Conservation (phyloP, 1,139 yeast species). For the Zhuliangozyma blackwelliae region DNA sequence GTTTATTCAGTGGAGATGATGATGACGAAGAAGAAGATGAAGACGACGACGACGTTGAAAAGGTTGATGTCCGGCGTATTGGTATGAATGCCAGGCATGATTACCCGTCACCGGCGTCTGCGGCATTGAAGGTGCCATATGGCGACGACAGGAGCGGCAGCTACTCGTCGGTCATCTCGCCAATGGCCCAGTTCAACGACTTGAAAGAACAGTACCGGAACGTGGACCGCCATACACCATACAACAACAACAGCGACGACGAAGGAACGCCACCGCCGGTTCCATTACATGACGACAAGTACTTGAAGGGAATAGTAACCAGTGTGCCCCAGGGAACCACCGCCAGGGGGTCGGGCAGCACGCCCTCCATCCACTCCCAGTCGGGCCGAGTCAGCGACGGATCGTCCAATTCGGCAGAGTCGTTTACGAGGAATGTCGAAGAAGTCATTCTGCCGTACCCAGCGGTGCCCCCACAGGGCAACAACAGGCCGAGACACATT, state of each 20-base stretch:
- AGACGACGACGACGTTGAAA: constrained; percentile 18
- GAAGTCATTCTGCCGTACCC: constrained; percentile 8
- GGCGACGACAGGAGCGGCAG: constrained; percentile 30
- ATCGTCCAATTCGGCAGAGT: constrained; percentile 5
- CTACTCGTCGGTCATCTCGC: constrained; percentile 41
- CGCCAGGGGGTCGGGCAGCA: constrained; percentile 12
- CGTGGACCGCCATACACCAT: constrained; percentile 7
- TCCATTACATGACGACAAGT: constrained; percentile 15
- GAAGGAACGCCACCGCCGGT: constrained; percentile 20
- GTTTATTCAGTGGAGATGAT: constrained; percentile 35
- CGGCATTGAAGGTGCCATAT: constrained; percentile 22
- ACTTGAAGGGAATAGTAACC: constrained; percentile 12
- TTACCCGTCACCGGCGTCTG: constrained; percentile 5
- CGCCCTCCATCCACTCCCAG: constrained; percentile 25
- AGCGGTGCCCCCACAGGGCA: constrained; percentile 4
- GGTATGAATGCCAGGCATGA: constrained; percentile 14
- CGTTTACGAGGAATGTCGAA: constrained; percentile 4
- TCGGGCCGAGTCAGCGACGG: constrained; percentile 18
- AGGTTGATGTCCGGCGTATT: constrained; percentile 24
- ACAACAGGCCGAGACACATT: constrained; percentile 28
- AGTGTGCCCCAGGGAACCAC: constrained; percentile 18
- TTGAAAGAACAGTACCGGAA: constrained; percentile 43
- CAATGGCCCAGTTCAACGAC: constrained; percentile 53
- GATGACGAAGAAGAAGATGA: constrained; percentile 19
- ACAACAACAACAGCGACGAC: constrained; percentile 8